Percentiles rank a stretch among this genome's conserved stretches.
Conservation (phyloP, 106 monocot species). For the Dactylorhiza incarnata region DNA sequence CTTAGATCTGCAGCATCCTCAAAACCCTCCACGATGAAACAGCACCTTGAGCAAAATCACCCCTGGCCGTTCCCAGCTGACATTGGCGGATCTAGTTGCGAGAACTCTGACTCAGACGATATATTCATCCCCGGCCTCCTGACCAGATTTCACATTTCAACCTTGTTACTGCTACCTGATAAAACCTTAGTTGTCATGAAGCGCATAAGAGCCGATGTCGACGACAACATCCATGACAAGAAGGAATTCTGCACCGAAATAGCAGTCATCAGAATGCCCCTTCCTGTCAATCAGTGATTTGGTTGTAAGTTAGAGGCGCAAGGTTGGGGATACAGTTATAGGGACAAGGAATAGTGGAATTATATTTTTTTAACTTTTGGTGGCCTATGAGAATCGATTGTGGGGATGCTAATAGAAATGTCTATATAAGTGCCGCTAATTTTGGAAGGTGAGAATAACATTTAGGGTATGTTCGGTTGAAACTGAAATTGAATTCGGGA, state of each 20-base stretch:
- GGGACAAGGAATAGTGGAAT: too few species aligned
- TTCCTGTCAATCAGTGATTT: too few species aligned
- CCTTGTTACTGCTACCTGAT: slow-evolving; percentile 49
- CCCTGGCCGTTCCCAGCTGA: background rate
- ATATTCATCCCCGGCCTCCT: slow-evolving; percentile 75
- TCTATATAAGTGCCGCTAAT: too few species aligned
- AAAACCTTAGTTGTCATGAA: slow-evolving; percentile 62
- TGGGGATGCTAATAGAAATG: too few species aligned
- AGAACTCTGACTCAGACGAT: slow-evolving; percentile 19
- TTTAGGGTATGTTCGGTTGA: too few species aligned
- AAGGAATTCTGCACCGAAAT: slow-evolving; percentile 89
- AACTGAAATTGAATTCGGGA: too few species aligned
- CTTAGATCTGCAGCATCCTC: background rate
- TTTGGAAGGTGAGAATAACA: too few species aligned
- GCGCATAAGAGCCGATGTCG: slow-evolving; percentile 31
- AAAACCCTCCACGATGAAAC: slow-evolving; percentile 1
- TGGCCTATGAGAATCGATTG: too few species aligned
- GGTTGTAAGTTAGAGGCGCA: too few species aligned
- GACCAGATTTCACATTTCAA: slow-evolving; percentile 51
- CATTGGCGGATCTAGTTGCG: slow-evolving; percentile 1
- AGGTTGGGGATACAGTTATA: too few species aligned
- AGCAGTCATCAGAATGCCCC: slow-evolving; percentile 52
- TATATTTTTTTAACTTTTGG: too few species aligned
- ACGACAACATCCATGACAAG: slow-evolving; percentile 49
- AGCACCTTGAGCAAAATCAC: slow-evolving; percentile 18